Evolutionary conservation across 805 yeast genomes (phyloP).

Genomic region (Ogataea dorogensis): DNA sequence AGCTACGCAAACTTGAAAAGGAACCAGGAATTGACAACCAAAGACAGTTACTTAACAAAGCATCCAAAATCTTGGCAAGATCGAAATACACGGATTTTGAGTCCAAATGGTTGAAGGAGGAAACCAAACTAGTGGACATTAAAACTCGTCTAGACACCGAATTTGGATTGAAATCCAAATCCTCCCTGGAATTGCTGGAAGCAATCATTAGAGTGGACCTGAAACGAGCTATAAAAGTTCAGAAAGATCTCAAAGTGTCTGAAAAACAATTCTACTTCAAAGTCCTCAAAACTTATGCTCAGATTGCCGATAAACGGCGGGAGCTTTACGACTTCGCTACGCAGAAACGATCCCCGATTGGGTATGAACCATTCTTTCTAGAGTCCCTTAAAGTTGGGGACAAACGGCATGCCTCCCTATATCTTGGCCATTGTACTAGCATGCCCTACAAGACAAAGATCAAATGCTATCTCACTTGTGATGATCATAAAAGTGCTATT

Average conservation of each 20-base stretch:
- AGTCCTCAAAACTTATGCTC: conserved; percentile 47
- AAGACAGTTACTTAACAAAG: conserved; percentile 28
- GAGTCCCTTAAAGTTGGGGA: conserved; percentile 55
- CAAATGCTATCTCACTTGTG: conserved; percentile 50
- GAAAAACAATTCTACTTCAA: conserved; percentile 57
- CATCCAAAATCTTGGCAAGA: conserved; percentile 33
- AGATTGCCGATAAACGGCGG: conserved; percentile 48
- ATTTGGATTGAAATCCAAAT: conserved; percentile 2
- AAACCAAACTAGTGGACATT: conserved; percentile 39
- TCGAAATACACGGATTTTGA: conserved; percentile 36
- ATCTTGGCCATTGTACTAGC: conserved; percentile 51
- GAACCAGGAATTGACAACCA: conserved; percentile 23
- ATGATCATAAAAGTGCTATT: conserved; percentile 50
- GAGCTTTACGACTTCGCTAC: conserved; percentile 53
- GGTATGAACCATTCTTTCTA: conserved; percentile 62
- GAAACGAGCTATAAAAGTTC: conserved; percentile 46
- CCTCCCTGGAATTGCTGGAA: conserved; percentile 49
- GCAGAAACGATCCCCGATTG: conserved; percentile 62
- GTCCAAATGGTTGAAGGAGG: conserved; percentile 42
- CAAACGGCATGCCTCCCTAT: conserved; percentile 55
- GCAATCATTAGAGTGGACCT: conserved; percentile 48
- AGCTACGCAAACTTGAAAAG: conserved; percentile 31
- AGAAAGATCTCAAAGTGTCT: conserved; percentile 53
- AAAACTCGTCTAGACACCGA: conserved; percentile 40
- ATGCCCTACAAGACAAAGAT: conserved; percentile 46